phyloP scores from a whole-genome alignment of 2,329 filamentous ascomycete species.

The Cordyceps javanica region DNA sequence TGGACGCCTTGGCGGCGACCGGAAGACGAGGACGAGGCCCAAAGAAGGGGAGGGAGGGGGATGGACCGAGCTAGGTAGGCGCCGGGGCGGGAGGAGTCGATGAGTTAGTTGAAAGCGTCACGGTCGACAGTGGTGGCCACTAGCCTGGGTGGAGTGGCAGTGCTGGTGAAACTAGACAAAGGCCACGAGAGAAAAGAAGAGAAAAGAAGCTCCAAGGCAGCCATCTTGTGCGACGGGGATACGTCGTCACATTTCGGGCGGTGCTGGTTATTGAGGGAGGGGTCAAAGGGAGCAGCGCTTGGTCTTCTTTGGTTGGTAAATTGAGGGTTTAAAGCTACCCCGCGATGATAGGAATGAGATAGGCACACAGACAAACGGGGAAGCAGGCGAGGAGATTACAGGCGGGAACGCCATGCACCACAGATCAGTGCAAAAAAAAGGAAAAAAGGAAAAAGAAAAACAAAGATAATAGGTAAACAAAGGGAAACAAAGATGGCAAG shows the following conservation, averaged over 20 bases:
- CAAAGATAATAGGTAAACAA: background rate
- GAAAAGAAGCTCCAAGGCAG: background rate
- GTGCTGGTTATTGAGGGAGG: background rate
- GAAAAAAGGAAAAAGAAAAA: too few relatives aligned
- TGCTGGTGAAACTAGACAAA: slow-evolving; percentile 7
- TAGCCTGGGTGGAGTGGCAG: slow-evolving; percentile 5
- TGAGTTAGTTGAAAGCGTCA: background rate
- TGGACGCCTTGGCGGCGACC: background rate
- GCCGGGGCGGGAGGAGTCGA: background rate
- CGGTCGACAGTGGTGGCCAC: slow-evolving; percentile 4
- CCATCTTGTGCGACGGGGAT: slow-evolving; percentile 5
- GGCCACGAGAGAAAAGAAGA: background rate
- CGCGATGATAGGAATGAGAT: background rate
- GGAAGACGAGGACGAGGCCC: background rate
- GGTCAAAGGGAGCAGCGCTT: background rate
- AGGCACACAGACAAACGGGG: background rate
- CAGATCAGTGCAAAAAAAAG: too few relatives aligned
- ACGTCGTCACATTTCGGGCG: background rate
- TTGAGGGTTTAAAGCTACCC: background rate
- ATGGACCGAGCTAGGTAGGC: background rate
- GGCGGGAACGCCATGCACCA: too few relatives aligned
- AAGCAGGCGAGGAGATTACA: background rate
- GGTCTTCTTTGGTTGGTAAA: background rate
- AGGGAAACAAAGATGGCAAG: background rate
- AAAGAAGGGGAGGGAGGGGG: background rate